phyloP scores from a whole-genome alignment of 2,329 filamentous ascomycete genomes.

The Scedosporium dehoogii region DNA sequence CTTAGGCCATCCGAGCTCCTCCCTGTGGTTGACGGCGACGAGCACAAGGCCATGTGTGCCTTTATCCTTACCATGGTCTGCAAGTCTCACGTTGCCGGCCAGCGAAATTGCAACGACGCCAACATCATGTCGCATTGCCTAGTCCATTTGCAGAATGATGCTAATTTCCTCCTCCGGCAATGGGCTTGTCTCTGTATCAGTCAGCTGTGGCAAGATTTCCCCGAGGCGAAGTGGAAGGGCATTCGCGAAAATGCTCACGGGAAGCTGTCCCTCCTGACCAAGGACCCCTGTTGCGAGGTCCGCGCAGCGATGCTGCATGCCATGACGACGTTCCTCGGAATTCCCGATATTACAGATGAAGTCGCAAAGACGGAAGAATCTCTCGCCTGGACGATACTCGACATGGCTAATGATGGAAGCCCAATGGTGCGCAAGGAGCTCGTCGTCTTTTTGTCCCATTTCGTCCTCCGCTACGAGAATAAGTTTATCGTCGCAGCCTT shows the following conservation, averaged over 20 bases:
- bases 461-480: constrained; percentile 80
- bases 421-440: constrained; percentile 90
- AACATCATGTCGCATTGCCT: constrained; percentile 87
- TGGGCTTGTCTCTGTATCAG: constrained; percentile 95
- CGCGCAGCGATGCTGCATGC: constrained; percentile 88
- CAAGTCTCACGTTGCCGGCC: constrained; percentile 85
- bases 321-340: constrained; percentile 87
- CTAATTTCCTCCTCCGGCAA: constrained; percentile 82
- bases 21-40: constrained; percentile 77
- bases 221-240: constrained; percentile 93
- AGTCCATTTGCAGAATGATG: constrained; percentile 69
- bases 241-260: constrained; percentile 79
- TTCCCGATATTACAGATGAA: constrained; percentile 84
- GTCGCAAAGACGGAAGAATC: constrained; percentile 85
- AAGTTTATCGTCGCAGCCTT: constrained; percentile 88
- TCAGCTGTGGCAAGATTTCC: constrained; percentile 83
- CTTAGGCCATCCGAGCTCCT: constrained; percentile 76
- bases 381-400: constrained; percentile 77
- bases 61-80: constrained; percentile 97
- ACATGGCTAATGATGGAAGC: constrained; percentile 90
- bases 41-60: constrained; percentile 97
- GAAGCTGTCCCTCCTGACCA: constrained; percentile 68
- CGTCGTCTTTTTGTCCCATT: constrained; percentile 85
- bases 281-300: constrained; percentile 85
- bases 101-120: constrained; percentile 80